Conservation (phyloP, 768 basidiomycete species). For the Lactarius trivialis region DNA sequence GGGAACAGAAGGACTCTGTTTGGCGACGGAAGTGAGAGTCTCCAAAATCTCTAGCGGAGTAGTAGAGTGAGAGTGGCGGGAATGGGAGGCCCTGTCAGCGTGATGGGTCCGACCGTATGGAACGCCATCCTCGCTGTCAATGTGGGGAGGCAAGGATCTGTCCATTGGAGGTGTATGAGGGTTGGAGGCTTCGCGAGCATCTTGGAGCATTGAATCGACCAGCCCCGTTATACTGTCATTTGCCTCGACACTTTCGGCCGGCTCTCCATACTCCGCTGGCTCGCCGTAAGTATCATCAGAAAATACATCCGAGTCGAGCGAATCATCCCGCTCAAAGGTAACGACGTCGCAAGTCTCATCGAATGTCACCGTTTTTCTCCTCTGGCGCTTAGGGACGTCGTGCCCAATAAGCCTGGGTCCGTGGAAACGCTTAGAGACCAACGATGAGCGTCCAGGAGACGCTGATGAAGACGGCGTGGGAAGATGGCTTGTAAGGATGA, state of each 20-base stretch:
- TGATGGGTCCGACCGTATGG: constrained; percentile 61
- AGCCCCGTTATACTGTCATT: constrained; percentile 64
- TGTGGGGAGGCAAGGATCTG: constrained; percentile 41
- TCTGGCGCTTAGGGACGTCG: constrained; percentile 34
- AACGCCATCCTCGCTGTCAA: constrained; percentile 59
- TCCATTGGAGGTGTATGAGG: constrained; percentile 38
- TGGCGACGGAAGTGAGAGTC: neutral
- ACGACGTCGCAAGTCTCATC: constrained; percentile 75
- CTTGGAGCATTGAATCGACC: constrained; percentile 62
- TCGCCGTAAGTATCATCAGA: constrained; percentile 28
- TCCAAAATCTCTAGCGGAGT: constrained; percentile 20
- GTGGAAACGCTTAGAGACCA: constrained; percentile 66
- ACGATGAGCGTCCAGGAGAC: constrained; percentile 58
- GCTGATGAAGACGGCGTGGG: constrained; percentile 29
- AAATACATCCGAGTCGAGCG: constrained; percentile 35
- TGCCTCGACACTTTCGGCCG: constrained; percentile 23
- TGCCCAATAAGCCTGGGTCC: constrained; percentile 58
- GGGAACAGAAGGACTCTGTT: constrained; percentile 22
- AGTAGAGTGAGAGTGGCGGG: constrained; percentile 28
- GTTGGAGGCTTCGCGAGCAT: constrained; percentile 32
- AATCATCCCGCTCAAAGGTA: constrained; percentile 65
- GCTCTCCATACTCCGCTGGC: constrained; percentile 17
- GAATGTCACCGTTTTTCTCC: constrained; percentile 75
- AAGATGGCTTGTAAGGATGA: constrained; percentile 12
- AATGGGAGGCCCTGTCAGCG: constrained; percentile 44